Percentiles rank a stretch among this genome's conserved stretches.
Evolutionary conservation across 306 rosid species (phyloP).

Genomic region (Cyclanthera cordifolia): DNA sequence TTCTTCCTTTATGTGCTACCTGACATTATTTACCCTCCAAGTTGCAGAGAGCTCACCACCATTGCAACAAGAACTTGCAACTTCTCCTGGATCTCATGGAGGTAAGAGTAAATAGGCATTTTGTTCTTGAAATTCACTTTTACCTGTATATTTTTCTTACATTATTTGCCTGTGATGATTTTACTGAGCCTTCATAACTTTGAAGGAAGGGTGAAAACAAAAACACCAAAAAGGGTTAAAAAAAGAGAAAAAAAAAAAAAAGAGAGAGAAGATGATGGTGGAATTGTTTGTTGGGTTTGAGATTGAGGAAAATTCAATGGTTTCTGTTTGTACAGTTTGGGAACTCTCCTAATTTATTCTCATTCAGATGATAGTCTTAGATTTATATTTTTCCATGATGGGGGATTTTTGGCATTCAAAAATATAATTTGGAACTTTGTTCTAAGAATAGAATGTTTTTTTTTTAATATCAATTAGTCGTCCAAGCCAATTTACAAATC

Average conservation of each 20-base stretch:
- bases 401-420: not conserved
- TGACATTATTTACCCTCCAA: not conserved
- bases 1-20: conserved; percentile 8
- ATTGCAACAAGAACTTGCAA: not conserved
- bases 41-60: not conserved
- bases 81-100: conserved; percentile 1
- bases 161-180: conserved; percentile 36
- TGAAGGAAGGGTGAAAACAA: conserved; percentile 17
- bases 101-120: conserved; percentile 13
- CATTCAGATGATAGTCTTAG: not conserved
- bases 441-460: too few relatives aligned
- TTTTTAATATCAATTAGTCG: too few relatives aligned
- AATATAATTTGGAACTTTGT: not conserved
- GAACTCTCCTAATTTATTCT: not conserved
- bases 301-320: conserved; percentile 9
- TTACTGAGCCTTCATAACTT: conserved; percentile 19
- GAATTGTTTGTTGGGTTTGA: conserved; percentile 10
- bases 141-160: conserved; percentile 42
- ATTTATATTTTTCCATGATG: not conserved
- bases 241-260: not conserved
- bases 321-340: conserved; percentile 11
- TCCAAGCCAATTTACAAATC: too few relatives aligned
- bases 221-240: not conserved
- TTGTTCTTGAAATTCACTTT: conserved; percentile 2
- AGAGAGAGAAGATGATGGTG: not conserved